phyloP scores from a whole-genome alignment of 345 rosid genomes.

The Moricandia moricandioides region DNA sequence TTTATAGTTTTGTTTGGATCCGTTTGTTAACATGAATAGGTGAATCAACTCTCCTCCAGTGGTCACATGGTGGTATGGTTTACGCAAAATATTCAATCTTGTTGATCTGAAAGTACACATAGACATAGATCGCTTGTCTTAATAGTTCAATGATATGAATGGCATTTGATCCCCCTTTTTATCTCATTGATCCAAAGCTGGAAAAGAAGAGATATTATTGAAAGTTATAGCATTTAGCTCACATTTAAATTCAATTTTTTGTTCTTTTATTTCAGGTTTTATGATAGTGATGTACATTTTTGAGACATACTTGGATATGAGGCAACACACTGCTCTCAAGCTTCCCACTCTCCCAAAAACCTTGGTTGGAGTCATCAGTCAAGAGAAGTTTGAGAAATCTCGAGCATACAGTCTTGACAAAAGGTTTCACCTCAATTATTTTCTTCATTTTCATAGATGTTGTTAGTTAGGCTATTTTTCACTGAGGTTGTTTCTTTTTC shows the following conservation, averaged over 20 bases:
- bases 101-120: neutral
- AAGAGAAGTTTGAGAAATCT: constrained; percentile 85
- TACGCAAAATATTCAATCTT: too few relatives aligned
- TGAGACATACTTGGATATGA: constrained; percentile 82
- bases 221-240: neutral
- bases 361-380: constrained; percentile 88
- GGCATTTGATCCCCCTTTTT: neutral
- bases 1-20: neutral
- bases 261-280: constrained; percentile 54
- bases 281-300: constrained; percentile 87
- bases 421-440: constrained; percentile 45
- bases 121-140: neutral
- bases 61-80: too few relatives aligned
- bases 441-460: constrained; percentile 3
- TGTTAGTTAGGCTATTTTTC: neutral
- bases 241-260: neutral
- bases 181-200: neutral
- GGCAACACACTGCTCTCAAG: constrained; percentile 80
- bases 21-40: neutral
- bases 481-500: constrained; percentile 20
- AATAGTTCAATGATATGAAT: neutral
- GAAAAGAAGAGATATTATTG: neutral
- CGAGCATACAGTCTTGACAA: constrained; percentile 96
- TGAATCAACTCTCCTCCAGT: too few relatives aligned
- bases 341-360: constrained; percentile 85